A percentile compares a stretch with the other conserved stretches of the same genome.
Conservation (phyloP, 2,329 filamentous ascomycete species). For the Calonectria ilicicola region DNA sequence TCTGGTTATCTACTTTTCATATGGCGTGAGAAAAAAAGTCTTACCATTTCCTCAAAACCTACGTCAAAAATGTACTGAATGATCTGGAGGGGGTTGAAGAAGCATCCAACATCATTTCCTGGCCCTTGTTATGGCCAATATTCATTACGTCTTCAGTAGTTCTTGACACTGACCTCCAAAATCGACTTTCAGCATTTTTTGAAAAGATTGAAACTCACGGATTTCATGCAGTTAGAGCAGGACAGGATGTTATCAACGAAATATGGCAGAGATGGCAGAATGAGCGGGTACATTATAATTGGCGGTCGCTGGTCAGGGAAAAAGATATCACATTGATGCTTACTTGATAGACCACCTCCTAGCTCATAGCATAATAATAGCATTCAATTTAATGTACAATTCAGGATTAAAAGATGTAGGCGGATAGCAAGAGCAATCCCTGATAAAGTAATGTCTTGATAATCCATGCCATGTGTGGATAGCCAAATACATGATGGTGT, state of each 20-base stretch:
- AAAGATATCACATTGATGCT: slow-evolving; percentile 15
- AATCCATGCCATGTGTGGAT: too few species aligned
- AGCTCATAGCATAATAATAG: too few species aligned
- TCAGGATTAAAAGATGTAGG: too few species aligned
- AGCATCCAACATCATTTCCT: slow-evolving; percentile 27
- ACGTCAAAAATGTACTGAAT: slow-evolving; percentile 28
- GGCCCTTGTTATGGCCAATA: slow-evolving; percentile 36
- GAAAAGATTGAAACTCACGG: slow-evolving; percentile 26
- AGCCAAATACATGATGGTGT: too few species aligned
- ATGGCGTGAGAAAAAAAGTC: slow-evolving; percentile 26
- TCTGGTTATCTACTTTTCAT: slow-evolving; percentile 40
- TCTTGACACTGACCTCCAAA: slow-evolving; percentile 25
- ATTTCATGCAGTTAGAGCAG: slow-evolving; percentile 37
- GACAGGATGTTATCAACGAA: slow-evolving; percentile 31
- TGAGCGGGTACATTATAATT: not conserved
- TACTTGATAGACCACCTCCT: not conserved
- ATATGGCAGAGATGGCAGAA: slow-evolving; percentile 29
- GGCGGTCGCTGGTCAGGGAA: slow-evolving; percentile 1
- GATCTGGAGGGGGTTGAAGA: slow-evolving; percentile 35
- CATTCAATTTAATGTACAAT: too few species aligned
- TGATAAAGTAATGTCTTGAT: too few species aligned
- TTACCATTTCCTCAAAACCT: slow-evolving; percentile 27
- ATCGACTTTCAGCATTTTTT: slow-evolving; percentile 36
- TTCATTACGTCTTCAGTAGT: slow-evolving; percentile 38
- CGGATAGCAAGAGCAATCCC: too few species aligned